A percentile compares a stretch with the other conserved stretches of the same genome.
These are phyloP conservation scores for Calonectria ilicicola DNA, from an alignment of 2,329 filamentous ascomycete genomes.

Conservation along the genomic window DNA sequence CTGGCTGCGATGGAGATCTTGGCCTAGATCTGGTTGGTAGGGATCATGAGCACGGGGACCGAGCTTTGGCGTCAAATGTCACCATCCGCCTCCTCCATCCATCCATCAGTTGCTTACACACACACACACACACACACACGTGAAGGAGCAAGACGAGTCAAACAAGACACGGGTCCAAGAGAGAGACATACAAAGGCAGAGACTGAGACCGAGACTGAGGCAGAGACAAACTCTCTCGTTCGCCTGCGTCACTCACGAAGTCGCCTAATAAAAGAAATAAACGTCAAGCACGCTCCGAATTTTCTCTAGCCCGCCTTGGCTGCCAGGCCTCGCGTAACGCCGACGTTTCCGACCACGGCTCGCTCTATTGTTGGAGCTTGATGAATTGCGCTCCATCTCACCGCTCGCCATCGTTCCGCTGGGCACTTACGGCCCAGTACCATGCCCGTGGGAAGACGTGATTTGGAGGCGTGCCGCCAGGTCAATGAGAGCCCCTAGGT, in stretches of 20 bases:
- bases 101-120: neutral
- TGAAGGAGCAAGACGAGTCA: neutral
- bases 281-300: neutral
- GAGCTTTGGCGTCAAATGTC: slow-evolving; percentile 1
- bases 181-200: neutral
- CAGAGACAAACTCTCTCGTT: neutral
- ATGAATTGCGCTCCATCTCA: neutral
- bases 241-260: neutral
- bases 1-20: slow-evolving; percentile 12
- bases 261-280: neutral
- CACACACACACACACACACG: neutral
- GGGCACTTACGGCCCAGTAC: neutral
- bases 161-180: neutral
- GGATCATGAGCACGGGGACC: slow-evolving; percentile 3
- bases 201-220: neutral
- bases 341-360: neutral
- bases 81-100: neutral
- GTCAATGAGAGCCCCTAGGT: neutral
- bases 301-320: neutral
- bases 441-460: neutral
- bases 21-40: slow-evolving; percentile 8
- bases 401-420: slow-evolving; percentile 1
- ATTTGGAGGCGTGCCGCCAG: slow-evolving; percentile 1
- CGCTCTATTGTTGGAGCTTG: neutral
- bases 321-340: neutral